These are phyloP conservation scores for Metarhizium guizhouense DNA, from an alignment of 2,329 filamentous ascomycete genomes.

Conservation along the genomic window DNA sequence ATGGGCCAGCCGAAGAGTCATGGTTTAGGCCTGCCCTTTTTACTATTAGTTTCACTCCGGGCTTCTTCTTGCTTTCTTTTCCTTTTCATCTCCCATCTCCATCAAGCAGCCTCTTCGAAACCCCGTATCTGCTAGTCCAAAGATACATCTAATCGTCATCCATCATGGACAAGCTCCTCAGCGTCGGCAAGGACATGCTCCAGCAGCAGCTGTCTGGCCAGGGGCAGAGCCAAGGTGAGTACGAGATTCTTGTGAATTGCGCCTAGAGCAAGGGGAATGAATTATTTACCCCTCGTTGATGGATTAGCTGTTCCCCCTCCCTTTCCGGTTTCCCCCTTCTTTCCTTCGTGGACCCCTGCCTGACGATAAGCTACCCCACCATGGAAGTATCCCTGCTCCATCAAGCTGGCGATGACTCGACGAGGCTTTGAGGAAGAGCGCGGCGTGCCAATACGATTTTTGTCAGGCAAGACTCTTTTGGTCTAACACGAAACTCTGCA, in stretches of 20 bases:
- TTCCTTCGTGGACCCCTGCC: too few relatives aligned
- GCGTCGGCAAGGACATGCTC: slow-evolving; percentile 23
- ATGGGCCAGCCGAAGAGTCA: too few relatives aligned
- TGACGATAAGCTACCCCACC: neutral
- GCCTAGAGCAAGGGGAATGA: neutral
- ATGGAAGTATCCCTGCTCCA: neutral
- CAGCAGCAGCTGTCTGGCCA: slow-evolving; percentile 5
- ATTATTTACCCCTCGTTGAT: too few relatives aligned
- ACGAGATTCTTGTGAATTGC: neutral
- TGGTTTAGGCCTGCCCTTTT: neutral
- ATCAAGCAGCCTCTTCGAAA: neutral
- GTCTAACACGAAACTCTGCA: neutral
- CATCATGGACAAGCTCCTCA: slow-evolving; percentile 30
- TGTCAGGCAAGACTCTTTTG: neutral
- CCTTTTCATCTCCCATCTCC: neutral
- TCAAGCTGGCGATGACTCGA: neutral
- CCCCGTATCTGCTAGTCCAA: neutral
- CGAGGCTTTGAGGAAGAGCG: too few relatives aligned
- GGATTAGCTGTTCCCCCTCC: too few relatives aligned
- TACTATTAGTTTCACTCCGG: neutral
- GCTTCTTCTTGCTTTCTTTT: neutral
- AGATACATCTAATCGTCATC: neutral
- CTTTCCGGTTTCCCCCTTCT: too few relatives aligned
- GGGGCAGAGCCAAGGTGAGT: slow-evolving; percentile 1
- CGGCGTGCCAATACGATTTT: too few relatives aligned